These are phyloP conservation scores for Diaporthe citriasiana DNA, from an alignment of 2,329 filamentous ascomycete genomes.

Conservation along the genomic window DNA sequence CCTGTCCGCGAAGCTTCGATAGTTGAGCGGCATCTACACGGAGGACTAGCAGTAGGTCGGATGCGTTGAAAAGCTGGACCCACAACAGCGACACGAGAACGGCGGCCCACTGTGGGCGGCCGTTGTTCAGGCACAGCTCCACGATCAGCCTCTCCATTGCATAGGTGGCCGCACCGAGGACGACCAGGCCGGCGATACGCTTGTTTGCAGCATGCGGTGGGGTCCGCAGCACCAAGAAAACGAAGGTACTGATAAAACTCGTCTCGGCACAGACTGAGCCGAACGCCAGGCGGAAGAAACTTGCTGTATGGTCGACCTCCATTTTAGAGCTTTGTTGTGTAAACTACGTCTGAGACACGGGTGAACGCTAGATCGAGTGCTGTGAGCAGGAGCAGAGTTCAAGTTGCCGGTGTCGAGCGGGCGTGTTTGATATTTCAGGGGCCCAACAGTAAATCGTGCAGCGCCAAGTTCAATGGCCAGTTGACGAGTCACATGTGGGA, in stretches of 20 bases:
- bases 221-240: background rate
- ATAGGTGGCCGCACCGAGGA: background rate
- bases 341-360: background rate
- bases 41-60: background rate
- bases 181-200: background rate
- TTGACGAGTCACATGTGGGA: too few relatives aligned
- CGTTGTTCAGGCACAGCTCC: background rate
- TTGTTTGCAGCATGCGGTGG: background rate
- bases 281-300: background rate
- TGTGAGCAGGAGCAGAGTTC: background rate
- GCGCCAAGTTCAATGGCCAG: background rate
- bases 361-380: background rate
- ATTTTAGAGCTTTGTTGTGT: background rate
- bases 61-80: conserved; percentile 1
- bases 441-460: background rate
- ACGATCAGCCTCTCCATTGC: conserved; percentile 1
- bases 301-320: background rate
- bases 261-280: background rate
- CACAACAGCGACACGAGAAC: background rate
- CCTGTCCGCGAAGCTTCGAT: background rate
- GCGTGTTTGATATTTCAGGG: background rate
- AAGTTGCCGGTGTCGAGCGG: background rate
- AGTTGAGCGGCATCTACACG: background rate
- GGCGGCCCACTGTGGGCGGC: background rate
- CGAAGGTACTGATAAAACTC: background rate